These are phyloP conservation scores for Colletotrichum abscissum DNA, from an alignment of 2,329 filamentous ascomycete species.

Conservation along the genomic window DNA sequence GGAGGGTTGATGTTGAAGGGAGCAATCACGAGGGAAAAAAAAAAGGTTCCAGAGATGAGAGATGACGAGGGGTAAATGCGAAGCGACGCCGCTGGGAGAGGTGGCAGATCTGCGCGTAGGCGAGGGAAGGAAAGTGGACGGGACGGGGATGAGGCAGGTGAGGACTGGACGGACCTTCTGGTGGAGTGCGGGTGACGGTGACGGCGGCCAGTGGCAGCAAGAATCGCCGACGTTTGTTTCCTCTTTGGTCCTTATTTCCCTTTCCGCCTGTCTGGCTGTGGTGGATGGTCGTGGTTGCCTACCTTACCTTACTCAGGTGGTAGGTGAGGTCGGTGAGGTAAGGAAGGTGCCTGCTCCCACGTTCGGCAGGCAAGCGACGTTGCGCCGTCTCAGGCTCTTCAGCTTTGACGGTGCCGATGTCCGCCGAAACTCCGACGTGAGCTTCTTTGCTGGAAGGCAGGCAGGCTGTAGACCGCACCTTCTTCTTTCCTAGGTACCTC, in stretches of 20 bases:
- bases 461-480: background rate
- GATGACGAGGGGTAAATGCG: conserved; percentile 4
- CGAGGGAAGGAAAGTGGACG: background rate
- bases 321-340: background rate
- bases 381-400: conserved; percentile 15
- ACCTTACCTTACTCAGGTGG: background rate
- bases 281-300: background rate
- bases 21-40: conserved; percentile 11
- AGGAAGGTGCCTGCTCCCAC: background rate
- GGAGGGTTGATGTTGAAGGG: background rate
- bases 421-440: conserved; percentile 23
- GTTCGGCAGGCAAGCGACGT: background rate
- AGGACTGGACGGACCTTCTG: background rate
- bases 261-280: background rate
- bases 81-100: background rate
- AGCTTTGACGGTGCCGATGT: conserved; percentile 32
- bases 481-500: background rate
- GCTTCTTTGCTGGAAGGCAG: background rate
- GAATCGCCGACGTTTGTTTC: background rate
- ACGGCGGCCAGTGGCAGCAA: background rate
- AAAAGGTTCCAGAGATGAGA: background rate
- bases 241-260: background rate
- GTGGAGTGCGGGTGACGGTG: background rate
- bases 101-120: background rate
- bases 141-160: background rate